Conservation (phyloP, 805 yeast genomes). For the Candida orba region DNA sequence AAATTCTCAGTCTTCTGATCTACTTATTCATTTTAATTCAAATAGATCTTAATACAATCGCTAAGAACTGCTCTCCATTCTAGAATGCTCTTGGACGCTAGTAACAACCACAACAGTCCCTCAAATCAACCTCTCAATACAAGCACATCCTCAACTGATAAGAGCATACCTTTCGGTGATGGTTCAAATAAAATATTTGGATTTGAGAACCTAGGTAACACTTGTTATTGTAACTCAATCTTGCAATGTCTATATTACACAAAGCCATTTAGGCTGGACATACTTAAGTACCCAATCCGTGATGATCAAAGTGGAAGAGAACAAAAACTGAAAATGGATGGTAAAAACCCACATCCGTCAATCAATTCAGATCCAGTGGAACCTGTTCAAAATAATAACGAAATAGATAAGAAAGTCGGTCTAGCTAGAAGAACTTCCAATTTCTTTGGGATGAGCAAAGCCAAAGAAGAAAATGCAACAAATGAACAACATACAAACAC, state of each 20-base stretch:
- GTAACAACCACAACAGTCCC: too few species aligned
- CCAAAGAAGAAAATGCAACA: slow-evolving; percentile 10
- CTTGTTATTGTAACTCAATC: slow-evolving; percentile 92
- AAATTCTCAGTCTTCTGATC: too few species aligned
- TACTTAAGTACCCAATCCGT: slow-evolving; percentile 42
- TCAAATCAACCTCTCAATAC: too few species aligned
- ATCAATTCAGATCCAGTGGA: background rate
- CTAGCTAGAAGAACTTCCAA: slow-evolving; percentile 23
- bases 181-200: slow-evolving; percentile 70
- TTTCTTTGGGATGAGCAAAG: slow-evolving; percentile 22
- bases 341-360: slow-evolving; percentile 35
- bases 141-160: too few species aligned
- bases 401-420: slow-evolving; percentile 9
- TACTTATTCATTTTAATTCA: too few species aligned
- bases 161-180: slow-evolving; percentile 39
- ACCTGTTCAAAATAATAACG: background rate
- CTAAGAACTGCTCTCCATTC: too few species aligned
- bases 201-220: slow-evolving; percentile 81
- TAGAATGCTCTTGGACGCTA: too few species aligned
- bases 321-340: slow-evolving; percentile 35
- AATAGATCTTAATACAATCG: too few species aligned
- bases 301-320: slow-evolving; percentile 23
- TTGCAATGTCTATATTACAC: slow-evolving; percentile 82
- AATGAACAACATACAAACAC: slow-evolving; percentile 1
- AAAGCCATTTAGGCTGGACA: slow-evolving; percentile 52